phyloP scores from a whole-genome alignment of 805 yeast genomes.

The Maudiozyma turicensis region DNA sequence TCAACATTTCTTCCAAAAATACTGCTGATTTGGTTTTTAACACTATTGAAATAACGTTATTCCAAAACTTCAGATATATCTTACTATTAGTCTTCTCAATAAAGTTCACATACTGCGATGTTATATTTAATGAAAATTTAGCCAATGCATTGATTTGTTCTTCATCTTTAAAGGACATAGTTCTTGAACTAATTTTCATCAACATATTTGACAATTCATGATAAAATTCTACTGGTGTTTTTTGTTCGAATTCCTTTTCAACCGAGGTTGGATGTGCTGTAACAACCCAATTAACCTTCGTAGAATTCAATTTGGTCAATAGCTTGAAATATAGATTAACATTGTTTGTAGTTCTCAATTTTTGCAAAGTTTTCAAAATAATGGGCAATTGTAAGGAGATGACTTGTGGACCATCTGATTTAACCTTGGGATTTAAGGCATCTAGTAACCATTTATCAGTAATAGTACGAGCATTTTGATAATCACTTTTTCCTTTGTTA shows the following conservation, averaged over 20 bases:
- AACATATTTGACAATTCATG: constrained; percentile 22
- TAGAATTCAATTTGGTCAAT: constrained; percentile 14
- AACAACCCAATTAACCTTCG: constrained; percentile 18
- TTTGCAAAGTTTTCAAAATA: constrained; percentile 17
- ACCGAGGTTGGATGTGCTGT: constrained; percentile 5
- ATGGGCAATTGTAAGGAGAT: constrained; percentile 4
- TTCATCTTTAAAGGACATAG: not conserved
- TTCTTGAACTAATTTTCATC: constrained; percentile 8
- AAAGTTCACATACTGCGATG: constrained; percentile 7
- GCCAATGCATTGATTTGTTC: constrained; percentile 9
- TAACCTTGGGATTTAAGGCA: constrained; percentile 5
- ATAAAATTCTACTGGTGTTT: constrained; percentile 20
- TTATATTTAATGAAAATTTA: constrained; percentile 13
- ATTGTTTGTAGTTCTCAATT: constrained; percentile 13
- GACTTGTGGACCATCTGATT: not conserved
- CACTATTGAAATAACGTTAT: constrained; percentile 10
- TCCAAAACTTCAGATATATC: constrained; percentile 7
- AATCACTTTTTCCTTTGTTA: not conserved
- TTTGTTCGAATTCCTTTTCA: not conserved
- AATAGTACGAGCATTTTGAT: constrained; percentile 2
- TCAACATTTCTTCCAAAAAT: constrained; percentile 2
- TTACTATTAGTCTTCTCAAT: not conserved
- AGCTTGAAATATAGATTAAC: constrained; percentile 14
- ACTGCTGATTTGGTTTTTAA: constrained; percentile 13
- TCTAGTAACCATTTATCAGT: constrained; percentile 17